Conservation (phyloP, 1,139 yeast genomes). For the Sugiyamaella novakii region DNA sequence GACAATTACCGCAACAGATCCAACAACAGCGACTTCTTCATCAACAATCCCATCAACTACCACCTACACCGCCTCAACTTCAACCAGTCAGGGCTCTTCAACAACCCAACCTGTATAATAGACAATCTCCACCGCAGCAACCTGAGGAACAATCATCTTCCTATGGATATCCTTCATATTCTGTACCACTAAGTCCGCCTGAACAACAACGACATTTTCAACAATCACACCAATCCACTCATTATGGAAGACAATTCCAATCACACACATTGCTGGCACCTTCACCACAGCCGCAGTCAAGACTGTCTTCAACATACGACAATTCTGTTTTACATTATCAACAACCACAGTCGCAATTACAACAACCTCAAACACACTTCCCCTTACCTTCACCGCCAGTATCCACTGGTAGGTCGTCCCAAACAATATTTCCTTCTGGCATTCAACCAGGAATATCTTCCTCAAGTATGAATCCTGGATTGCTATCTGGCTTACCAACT, state of each 20-base stretch:
- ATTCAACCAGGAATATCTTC: background rate
- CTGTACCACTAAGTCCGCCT: conserved; percentile 14
- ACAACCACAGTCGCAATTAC: conserved; percentile 9
- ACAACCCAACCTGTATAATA: conserved; percentile 9
- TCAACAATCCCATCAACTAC: conserved; percentile 1
- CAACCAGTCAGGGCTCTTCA: conserved; percentile 3
- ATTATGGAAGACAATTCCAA: background rate
- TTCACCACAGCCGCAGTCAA: conserved; percentile 2
- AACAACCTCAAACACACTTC: conserved; percentile 8
- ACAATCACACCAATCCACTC: conserved; percentile 15
- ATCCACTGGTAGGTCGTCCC: background rate
- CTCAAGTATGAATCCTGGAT: background rate
- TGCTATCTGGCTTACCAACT: conserved; percentile 2
- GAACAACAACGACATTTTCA: conserved; percentile 17
- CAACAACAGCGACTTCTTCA: conserved; percentile 22
- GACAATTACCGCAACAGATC: conserved; percentile 28
- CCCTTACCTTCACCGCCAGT: conserved; percentile 5
- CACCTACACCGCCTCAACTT: conserved; percentile 1
- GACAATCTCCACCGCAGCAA: conserved; percentile 19
- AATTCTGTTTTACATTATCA: conserved; percentile 5
- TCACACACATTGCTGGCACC: conserved; percentile 10
- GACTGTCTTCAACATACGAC: conserved; percentile 6
- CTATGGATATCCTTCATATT: conserved; percentile 13
- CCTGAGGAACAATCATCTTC: conserved; percentile 15
- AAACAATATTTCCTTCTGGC: background rate